Conservation (phyloP, 1,284 basidiomycete species). For the Lentinus polychrous region DNA sequence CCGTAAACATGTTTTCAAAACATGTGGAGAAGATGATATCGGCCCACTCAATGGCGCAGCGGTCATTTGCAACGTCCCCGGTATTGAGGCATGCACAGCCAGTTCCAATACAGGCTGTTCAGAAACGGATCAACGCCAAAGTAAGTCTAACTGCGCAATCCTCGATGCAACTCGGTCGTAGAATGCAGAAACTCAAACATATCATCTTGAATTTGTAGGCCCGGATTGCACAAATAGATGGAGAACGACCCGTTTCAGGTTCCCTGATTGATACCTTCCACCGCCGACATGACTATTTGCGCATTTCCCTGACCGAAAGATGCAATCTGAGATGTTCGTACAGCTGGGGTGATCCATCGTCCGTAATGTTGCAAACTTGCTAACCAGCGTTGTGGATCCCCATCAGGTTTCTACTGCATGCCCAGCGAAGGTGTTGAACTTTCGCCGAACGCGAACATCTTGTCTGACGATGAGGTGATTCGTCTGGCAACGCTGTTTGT, state of each 20-base stretch:
- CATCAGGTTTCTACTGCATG: constrained; percentile 85
- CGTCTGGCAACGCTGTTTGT: constrained; percentile 77
- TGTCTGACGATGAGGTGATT: constrained; percentile 73
- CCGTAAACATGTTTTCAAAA: no score
- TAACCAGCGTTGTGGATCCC: constrained; percentile 1
- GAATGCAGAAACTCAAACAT: background rate
- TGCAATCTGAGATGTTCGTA: constrained; percentile 81
- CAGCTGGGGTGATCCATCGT: background rate
- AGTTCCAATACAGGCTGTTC: background rate
- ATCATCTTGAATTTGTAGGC: constrained; percentile 25
- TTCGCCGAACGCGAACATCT: constrained; percentile 60
- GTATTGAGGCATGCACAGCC: background rate
- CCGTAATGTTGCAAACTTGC: background rate
- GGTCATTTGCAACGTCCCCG: background rate
- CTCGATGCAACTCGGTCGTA: background rate
- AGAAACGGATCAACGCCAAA: constrained; percentile 18
- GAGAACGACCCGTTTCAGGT: constrained; percentile 37
- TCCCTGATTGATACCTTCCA: constrained; percentile 62
- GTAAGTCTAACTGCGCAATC: constrained; percentile 10
- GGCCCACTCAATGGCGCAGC: no score
- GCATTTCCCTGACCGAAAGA: constrained; percentile 80
- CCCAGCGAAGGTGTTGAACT: constrained; percentile 75
- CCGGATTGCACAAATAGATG: constrained; percentile 49
- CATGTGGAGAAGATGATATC: no score
- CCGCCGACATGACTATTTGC: constrained; percentile 74